Percentiles rank a stretch among this genome's conserved stretches.
phyloP scores from a whole-genome alignment of 208 protist species.

The Crithidia fasciculata region DNA sequence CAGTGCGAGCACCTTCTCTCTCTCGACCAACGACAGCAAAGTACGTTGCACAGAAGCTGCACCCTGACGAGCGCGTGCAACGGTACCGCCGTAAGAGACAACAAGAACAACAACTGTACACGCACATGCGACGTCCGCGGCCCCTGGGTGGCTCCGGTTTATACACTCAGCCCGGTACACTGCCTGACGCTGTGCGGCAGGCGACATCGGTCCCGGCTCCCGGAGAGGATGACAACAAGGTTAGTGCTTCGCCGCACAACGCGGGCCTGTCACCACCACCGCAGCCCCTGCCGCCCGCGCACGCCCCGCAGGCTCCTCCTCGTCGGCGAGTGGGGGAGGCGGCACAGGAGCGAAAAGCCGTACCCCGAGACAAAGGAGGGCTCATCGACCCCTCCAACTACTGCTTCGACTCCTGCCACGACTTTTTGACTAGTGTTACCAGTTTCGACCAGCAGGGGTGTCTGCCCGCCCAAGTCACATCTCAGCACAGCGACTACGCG shows the following conservation, averaged over 20 bases:
- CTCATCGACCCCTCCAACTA: not conserved
- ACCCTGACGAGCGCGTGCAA: too few relatives aligned
- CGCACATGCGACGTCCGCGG: conserved; percentile 17
- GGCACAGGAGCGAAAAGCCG: not conserved
- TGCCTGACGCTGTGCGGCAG: not conserved
- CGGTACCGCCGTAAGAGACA: too few relatives aligned
- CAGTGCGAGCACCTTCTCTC: too few relatives aligned
- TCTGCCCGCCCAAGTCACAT: not conserved
- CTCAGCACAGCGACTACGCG: not conserved
- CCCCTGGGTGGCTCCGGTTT: conserved; percentile 12
- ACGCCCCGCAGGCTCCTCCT: not conserved
- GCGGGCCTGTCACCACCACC: not conserved
- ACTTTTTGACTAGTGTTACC: not conserved
- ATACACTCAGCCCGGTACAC: conserved; percentile 14
- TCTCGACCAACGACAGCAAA: too few relatives aligned
- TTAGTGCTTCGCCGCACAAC: not conserved
- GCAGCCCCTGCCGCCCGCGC: not conserved
- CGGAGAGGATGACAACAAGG: not conserved
- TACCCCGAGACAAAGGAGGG: not conserved
- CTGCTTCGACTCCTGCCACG: conserved; percentile 1
- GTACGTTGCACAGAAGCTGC: too few relatives aligned
- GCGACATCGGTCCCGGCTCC: not conserved
- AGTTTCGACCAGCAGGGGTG: conserved; percentile 13
- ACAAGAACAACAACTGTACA: too few relatives aligned
- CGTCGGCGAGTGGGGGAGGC: not conserved